Evolutionary conservation across 2,329 filamentous ascomycete species (phyloP).

Genomic region (Aspergillus alliaceus): DNA sequence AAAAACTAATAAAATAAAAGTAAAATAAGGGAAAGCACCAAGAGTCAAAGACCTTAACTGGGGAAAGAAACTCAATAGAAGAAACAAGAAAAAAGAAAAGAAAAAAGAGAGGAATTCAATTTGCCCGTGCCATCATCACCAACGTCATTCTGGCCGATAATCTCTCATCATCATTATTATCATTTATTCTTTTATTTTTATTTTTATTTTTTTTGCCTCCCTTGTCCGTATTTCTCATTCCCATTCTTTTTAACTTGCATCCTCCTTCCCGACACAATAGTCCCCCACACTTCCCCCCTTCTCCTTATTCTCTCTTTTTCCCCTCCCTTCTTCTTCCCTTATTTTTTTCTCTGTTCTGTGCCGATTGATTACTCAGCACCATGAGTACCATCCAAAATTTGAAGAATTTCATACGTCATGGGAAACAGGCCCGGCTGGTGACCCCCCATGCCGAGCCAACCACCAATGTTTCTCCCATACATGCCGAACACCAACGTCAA

Average conservation of each 20-base stretch:
- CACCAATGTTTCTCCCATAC: slow-evolving; percentile 62
- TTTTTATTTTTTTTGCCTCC: slow-evolving; percentile 2
- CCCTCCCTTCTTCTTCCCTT: not conserved
- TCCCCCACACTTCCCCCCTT: not conserved
- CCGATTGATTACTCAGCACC: slow-evolving; percentile 18
- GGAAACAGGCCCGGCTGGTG: slow-evolving; percentile 82
- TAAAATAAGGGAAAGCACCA: not conserved
- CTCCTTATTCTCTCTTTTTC: not conserved
- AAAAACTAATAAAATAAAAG: not conserved
- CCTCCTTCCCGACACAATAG: not conserved
- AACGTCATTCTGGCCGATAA: not conserved
- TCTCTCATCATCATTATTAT: slow-evolving; percentile 1
- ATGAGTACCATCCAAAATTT: slow-evolving; percentile 86
- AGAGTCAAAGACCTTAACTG: no score
- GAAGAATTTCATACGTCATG: slow-evolving; percentile 97
- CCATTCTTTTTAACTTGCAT: slow-evolving; percentile 1
- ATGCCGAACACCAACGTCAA: slow-evolving; percentile 62
- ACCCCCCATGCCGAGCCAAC: slow-evolving; percentile 62
- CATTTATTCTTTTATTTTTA: not conserved
- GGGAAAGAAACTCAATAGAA: no score
- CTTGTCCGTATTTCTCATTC: not conserved
- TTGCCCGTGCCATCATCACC: not conserved
- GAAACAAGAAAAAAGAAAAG: not conserved
- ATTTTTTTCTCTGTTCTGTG: slow-evolving; percentile 4
- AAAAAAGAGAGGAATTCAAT: not conserved